Percentiles rank a stretch among this genome's conserved stretches.
phyloP scores from a whole-genome alignment of 164 flowering plant species.

The Umbilicus rupestris region DNA sequence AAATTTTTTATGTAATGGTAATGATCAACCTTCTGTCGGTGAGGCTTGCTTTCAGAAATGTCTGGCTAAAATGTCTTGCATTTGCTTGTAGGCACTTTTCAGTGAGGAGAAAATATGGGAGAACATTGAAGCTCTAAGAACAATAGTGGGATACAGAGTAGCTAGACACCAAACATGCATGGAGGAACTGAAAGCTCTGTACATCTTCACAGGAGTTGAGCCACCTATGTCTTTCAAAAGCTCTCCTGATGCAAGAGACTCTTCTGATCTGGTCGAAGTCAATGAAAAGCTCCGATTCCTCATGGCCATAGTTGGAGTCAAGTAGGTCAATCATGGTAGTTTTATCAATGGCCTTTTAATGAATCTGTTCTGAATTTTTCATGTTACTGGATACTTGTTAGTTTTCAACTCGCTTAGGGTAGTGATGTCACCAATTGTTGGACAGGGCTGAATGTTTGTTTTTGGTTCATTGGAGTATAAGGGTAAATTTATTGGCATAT shows the following conservation, averaged over 20 bases:
- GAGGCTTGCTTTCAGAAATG: neutral
- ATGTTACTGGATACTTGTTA: no score
- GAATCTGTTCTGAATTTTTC: no score
- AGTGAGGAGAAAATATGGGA: conserved; percentile 56
- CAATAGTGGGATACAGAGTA: conserved; percentile 61
- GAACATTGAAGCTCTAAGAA: conserved; percentile 45
- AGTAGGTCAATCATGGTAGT: conserved; percentile 19
- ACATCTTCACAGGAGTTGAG: conserved; percentile 71
- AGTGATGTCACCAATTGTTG: no score
- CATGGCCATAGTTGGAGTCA: conserved; percentile 70
- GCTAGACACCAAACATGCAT: conserved; percentile 21
- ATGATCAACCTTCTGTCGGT: neutral
- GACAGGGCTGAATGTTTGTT: no score
- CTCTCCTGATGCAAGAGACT: conserved; percentile 31
- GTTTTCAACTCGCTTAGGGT: no score
- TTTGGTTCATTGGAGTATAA: neutral
- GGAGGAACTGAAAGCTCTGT: conserved; percentile 72
- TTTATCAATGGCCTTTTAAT: neutral
- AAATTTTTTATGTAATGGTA: neutral
- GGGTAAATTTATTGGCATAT: neutral
- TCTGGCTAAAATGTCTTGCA: neutral
- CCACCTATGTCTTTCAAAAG: conserved; percentile 44
- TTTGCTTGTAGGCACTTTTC: conserved; percentile 22
- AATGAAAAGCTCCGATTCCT: conserved; percentile 52
- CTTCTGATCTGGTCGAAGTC: conserved; percentile 35